Percentiles rank a stretch among this genome's conserved stretches.
Conservation (phyloP, 1,284 basidiomycete genomes). For the Boletus semigastroideus region DNA sequence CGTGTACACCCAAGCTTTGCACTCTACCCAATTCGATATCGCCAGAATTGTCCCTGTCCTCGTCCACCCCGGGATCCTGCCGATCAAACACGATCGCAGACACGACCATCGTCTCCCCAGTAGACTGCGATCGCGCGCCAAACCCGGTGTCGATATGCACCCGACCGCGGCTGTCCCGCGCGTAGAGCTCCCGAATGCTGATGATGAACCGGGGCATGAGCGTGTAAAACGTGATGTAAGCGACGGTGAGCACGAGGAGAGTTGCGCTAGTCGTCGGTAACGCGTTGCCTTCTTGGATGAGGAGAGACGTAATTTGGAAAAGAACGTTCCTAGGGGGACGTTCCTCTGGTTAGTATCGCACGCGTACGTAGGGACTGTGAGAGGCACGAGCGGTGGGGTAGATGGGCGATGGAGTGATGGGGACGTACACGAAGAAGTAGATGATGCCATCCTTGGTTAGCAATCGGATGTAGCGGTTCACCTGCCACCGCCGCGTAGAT, state of each 20-base stretch:
- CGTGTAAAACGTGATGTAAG: background rate
- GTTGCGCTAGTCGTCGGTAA: no score
- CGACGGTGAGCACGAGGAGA: background rate
- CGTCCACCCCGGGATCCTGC: background rate
- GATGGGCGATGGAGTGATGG: background rate
- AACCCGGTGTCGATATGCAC: background rate
- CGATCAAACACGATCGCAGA: background rate
- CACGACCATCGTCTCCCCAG: background rate
- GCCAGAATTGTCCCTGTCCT: background rate
- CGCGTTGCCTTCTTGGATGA: background rate
- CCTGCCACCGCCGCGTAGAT: background rate
- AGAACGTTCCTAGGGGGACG: background rate
- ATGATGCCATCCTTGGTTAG: background rate
- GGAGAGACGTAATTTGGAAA: background rate
- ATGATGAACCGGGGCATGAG: background rate
- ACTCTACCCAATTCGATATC: background rate
- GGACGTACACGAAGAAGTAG: background rate
- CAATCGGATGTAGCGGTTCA: background rate
- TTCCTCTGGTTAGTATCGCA: no score
- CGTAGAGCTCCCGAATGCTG: background rate
- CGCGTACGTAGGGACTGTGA: no score
- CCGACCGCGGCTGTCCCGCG: background rate
- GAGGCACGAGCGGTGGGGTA: no score
- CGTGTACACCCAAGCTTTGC: background rate
- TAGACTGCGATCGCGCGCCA: background rate